Conservation (phyloP, 2,329 filamentous ascomycete species). For the Aureobasidium uvarum region DNA sequence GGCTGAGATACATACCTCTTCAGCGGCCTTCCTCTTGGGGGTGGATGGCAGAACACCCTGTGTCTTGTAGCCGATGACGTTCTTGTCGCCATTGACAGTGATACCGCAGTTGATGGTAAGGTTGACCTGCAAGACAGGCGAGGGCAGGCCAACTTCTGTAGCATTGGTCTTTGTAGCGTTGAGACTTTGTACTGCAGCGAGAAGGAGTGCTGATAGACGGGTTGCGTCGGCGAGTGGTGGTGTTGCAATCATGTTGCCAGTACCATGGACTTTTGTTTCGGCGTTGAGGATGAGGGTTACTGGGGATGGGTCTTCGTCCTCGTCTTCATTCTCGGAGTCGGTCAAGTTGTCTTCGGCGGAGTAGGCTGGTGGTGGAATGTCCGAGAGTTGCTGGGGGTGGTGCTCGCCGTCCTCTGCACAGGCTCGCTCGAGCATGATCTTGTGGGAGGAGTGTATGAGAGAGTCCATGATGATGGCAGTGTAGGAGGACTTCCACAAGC, state of each 20-base stretch:
- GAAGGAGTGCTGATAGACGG: slow-evolving; percentile 48
- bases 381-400: slow-evolving; percentile 24
- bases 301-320: slow-evolving; percentile 36
- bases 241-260: slow-evolving; percentile 53
- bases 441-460: slow-evolving; percentile 32
- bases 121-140: slow-evolving; percentile 49
- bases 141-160: slow-evolving; percentile 42
- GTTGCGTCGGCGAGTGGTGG: slow-evolving; percentile 41
- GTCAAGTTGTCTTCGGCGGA: slow-evolving; percentile 6
- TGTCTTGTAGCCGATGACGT: slow-evolving; percentile 36
- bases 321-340: slow-evolving; percentile 29
- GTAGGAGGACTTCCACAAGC: neutral
- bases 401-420: slow-evolving; percentile 25
- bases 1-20: slow-evolving; percentile 9
- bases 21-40: slow-evolving; percentile 31
- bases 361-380: slow-evolving; percentile 34
- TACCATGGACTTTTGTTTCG: slow-evolving; percentile 48
- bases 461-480: slow-evolving; percentile 30
- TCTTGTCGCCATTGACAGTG: slow-evolving; percentile 36
- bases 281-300: slow-evolving; percentile 53
- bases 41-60: neutral
- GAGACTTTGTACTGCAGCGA: slow-evolving; percentile 48
- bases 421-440: slow-evolving; percentile 33
- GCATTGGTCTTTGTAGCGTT: slow-evolving; percentile 37
- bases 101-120: slow-evolving; percentile 43